phyloP scores from a whole-genome alignment of 2,329 filamentous ascomycete genomes.

The Colletotrichum limetticola region DNA sequence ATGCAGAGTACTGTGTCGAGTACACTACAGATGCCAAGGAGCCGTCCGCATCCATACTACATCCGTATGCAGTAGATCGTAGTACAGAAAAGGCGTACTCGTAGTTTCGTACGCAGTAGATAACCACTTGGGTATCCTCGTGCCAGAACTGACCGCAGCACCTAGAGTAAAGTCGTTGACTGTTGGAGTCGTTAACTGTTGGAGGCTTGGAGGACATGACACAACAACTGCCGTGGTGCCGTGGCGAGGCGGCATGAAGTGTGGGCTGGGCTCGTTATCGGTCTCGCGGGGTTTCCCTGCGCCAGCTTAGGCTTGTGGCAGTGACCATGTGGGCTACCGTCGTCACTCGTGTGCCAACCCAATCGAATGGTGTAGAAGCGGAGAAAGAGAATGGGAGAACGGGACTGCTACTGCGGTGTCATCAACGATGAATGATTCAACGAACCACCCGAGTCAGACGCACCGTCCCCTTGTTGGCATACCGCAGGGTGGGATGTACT shows the following conservation, averaged over 20 bases:
- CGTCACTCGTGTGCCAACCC: neutral
- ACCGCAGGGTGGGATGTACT: neutral
- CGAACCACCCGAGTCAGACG: conserved; percentile 7
- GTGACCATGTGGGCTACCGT: neutral
- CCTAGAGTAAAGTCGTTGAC: too few species aligned
- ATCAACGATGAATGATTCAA: conserved; percentile 6
- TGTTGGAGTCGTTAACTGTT: too few species aligned
- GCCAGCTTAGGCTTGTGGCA: neutral
- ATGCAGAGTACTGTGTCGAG: neutral
- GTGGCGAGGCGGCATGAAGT: neutral
- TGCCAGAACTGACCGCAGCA: too few species aligned
- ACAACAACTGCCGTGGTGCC: neutral
- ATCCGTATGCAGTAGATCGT: too few species aligned
- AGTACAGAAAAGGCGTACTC: too few species aligned
- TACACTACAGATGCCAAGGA: neutral
- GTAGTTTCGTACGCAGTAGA: too few species aligned
- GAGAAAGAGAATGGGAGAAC: neutral
- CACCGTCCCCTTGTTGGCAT: neutral
- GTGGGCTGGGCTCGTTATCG: conserved; percentile 20
- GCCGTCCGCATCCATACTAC: neutral
- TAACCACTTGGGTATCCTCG: too few species aligned
- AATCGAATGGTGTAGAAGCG: neutral
- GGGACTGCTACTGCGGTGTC: neutral
- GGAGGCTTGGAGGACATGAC: neutral
- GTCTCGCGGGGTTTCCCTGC: conserved; percentile 17